Conservation (phyloP, 768 basidiomycete genomes). For the Lactifluus hygrophoroides region DNA sequence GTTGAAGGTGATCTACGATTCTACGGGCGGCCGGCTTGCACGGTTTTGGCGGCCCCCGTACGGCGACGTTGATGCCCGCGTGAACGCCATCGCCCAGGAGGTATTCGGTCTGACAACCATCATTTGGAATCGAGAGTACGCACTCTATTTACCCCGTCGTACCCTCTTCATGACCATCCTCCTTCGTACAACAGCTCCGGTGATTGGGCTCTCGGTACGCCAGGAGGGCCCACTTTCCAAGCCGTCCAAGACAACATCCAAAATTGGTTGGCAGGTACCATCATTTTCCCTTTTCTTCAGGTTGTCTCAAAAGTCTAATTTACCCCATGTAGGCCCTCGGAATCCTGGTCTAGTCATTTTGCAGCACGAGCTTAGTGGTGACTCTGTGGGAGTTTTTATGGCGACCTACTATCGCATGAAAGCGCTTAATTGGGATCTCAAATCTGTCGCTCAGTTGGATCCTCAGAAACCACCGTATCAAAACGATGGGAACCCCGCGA, state of each 20-base stretch:
- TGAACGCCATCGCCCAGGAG: constrained; percentile 76
- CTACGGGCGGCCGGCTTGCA: constrained; percentile 66
- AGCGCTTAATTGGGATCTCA: constrained; percentile 61
- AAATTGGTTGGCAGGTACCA: constrained; percentile 45
- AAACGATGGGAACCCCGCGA: background rate
- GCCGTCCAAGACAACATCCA: constrained; percentile 42
- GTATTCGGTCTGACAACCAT: constrained; percentile 82
- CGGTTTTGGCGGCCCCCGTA: constrained; percentile 85
- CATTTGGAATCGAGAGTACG: constrained; percentile 86
- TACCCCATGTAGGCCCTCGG: constrained; percentile 48
- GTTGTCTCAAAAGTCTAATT: background rate
- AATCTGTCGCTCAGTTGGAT: constrained; percentile 39
- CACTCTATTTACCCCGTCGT: background rate
- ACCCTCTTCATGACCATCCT: constrained; percentile 1
- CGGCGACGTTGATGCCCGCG: constrained; percentile 77
- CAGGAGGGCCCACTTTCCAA: constrained; percentile 36
- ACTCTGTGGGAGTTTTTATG: constrained; percentile 59
- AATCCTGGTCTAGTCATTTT: constrained; percentile 72
- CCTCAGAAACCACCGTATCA: constrained; percentile 16
- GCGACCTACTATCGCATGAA: constrained; percentile 53
- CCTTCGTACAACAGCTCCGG: constrained; percentile 43
- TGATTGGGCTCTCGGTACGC: constrained; percentile 60
- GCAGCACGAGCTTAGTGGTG: constrained; percentile 69
- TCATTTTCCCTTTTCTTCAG: background rate
- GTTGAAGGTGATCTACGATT: constrained; percentile 71